Evolutionary conservation across 768 basidiomycete genomes (phyloP), one percentile per base, ranked within the genome.

Genomic region (Pisolithus orientalis): DNA sequence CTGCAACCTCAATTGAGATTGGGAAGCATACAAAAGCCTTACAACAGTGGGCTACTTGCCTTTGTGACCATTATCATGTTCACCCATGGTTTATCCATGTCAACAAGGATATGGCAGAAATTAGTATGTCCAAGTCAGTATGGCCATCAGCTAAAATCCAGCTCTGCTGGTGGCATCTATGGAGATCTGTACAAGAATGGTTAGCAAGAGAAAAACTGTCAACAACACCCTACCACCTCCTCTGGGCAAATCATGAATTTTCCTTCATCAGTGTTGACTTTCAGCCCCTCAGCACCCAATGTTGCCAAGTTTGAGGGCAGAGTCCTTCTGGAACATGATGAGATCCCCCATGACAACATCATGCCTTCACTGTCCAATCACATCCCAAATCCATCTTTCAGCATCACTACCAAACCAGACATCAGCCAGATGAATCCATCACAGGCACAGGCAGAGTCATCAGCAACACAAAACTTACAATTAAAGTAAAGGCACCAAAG

Each of bases 21-120:
- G 50, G 59, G 13, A 65, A 65, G 46, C 14, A 56, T 53, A 39
- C 48, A 24, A 45, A 48, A 13, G 61, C 61, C 16, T 54, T 64
- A 29, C 46, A 31, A 7, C 45, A 51, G 9, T 65, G 56, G 55
- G 55, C 53, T 7, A 50, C 31, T 25, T 49, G 49, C 28, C 39
- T 65, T 13, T 25, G 25, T 17, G 48, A 49, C 21, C 24, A 40
- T 37, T 57, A 57, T 46, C 31, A 44, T 34, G 29, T 57, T 8
- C 10, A 29, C 6, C 56, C 56, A 1, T 13, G 1, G 8, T 57
- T 57, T 24, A 38, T 52, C 11, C 56, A 57, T 24, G 37, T 48
- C 7, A 31, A 57, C 27, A 57, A 57, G 25, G 56, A 57, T 49
- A 57, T 57, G 31, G 56, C 56, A 1, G 56, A 57, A 28, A 57